A percentile compares a stretch with the other conserved stretches of the same genome.
Evolutionary conservation across 331 rosid genomes (phyloP).

Genomic region (Pyrus hybrid): DNA sequence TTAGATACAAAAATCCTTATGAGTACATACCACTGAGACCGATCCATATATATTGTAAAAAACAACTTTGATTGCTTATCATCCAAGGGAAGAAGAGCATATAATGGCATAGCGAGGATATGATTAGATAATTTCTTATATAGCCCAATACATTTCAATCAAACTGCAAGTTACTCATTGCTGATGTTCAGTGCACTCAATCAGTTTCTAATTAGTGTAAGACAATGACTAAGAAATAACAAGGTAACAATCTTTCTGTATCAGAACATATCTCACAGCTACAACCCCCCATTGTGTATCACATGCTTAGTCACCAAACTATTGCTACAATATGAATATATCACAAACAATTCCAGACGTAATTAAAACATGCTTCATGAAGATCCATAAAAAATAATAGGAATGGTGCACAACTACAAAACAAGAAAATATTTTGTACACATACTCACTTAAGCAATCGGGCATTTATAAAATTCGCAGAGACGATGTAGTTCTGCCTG

Average conservation of each 20-base stretch:
- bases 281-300: background rate
- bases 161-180: background rate
- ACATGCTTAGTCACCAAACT: background rate
- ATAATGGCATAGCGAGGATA: too few species aligned
- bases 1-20: background rate
- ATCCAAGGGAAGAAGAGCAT: background rate
- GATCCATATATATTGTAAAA: too few species aligned
- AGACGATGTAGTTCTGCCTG: conserved; percentile 80
- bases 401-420: background rate
- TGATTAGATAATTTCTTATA: background rate
- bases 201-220: too few species aligned
- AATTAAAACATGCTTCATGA: background rate
- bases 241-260: background rate
- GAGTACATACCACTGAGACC: too few species aligned
- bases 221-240: background rate
- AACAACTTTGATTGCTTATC: too few species aligned
- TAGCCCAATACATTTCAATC: background rate
- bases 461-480: conserved; percentile 52
- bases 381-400: background rate
- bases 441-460: conserved; percentile 58
- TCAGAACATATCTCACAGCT: background rate
- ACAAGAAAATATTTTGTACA: background rate
- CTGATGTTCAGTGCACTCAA: too few species aligned
- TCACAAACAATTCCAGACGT: background rate
- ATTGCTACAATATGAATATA: background rate